phyloP scores from a whole-genome alignment of 164 flowering plant species.

The Stephania cephalantha region DNA sequence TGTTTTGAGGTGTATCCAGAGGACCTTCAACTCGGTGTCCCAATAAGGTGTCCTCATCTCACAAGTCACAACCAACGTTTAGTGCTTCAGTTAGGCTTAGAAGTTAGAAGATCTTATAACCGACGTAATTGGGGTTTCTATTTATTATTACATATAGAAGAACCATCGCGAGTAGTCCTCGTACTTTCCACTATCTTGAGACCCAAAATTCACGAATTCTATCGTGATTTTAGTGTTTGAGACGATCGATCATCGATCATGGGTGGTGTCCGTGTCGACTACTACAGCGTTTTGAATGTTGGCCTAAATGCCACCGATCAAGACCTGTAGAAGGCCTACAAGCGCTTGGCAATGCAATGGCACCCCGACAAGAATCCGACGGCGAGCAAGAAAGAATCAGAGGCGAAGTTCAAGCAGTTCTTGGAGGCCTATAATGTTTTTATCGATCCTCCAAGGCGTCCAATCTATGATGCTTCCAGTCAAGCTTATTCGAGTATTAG shows the following conservation, averaged over 20 bases:
- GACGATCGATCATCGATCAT: neutral
- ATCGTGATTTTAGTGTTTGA: neutral
- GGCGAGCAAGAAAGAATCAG: constrained; percentile 43
- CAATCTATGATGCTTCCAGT: constrained; percentile 65
- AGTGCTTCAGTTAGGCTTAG: too few species aligned
- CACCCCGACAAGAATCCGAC: constrained; percentile 72
- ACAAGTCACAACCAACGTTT: too few species aligned
- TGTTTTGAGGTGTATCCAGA: too few species aligned
- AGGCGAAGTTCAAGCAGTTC: constrained; percentile 70
- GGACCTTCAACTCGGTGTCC: too few species aligned
- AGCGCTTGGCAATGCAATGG: constrained; percentile 75
- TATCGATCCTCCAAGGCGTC: constrained; percentile 70
- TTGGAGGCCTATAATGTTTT: constrained; percentile 81
- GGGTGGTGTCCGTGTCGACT: constrained; percentile 59
- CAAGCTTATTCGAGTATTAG: neutral
- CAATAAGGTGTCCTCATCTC: too few species aligned
- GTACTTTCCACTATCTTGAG: too few species aligned
- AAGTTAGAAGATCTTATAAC: too few species aligned
- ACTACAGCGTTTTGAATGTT: constrained; percentile 74
- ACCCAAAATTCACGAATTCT: neutral
- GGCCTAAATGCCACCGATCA: constrained; percentile 62
- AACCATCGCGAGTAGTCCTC: too few species aligned
- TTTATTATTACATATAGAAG: too few species aligned
- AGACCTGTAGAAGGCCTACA: constrained; percentile 59
- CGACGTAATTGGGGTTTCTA: too few species aligned